Conservation (phyloP, 371 early-diverging fungal species). For the Lichtheimia ramosa region DNA sequence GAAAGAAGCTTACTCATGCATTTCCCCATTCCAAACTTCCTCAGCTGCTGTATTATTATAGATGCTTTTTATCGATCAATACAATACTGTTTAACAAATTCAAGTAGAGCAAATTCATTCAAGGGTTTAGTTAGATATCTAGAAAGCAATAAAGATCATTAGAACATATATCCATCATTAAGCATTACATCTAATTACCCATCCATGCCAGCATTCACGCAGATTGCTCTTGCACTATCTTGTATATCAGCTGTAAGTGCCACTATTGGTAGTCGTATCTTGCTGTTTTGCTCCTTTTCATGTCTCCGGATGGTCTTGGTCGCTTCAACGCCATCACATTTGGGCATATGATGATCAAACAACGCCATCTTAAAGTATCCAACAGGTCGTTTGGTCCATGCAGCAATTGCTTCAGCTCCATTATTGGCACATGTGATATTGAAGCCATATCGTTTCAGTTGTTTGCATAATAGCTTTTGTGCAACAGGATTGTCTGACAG, state of each 20-base stretch:
- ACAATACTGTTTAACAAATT: slow-evolving; percentile 27
- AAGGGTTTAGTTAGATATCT: slow-evolving; percentile 40
- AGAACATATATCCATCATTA: too few relatives aligned
- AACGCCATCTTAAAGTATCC: slow-evolving; percentile 39
- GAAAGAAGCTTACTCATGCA: too few relatives aligned
- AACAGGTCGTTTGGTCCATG: slow-evolving; percentile 30
- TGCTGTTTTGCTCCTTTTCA: slow-evolving; percentile 22
- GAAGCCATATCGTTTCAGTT: slow-evolving; percentile 40
- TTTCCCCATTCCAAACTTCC: too few relatives aligned
- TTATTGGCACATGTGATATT: slow-evolving; percentile 46
- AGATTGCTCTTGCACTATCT: slow-evolving; percentile 11
- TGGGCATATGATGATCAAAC: slow-evolving; percentile 54
- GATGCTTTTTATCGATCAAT: background rate
- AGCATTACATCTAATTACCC: slow-evolving; percentile 1
- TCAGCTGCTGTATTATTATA: too few relatives aligned
- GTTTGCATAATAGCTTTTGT: slow-evolving; percentile 40
- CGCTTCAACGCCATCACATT: slow-evolving; percentile 51
- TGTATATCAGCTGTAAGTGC: slow-evolving; percentile 15
- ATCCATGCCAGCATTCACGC: slow-evolving; percentile 16
- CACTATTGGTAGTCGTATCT: slow-evolving; percentile 20
- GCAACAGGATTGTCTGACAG: slow-evolving; percentile 46
- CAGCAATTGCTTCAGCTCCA: slow-evolving; percentile 39
- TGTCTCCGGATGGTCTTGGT: slow-evolving; percentile 36
- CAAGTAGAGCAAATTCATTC: slow-evolving; percentile 38
- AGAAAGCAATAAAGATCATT: too few relatives aligned